Percentiles rank a stretch among this genome's conserved stretches.
Conservation (phyloP, 768 basidiomycete genomes). For the Leccinum incarnatum region DNA sequence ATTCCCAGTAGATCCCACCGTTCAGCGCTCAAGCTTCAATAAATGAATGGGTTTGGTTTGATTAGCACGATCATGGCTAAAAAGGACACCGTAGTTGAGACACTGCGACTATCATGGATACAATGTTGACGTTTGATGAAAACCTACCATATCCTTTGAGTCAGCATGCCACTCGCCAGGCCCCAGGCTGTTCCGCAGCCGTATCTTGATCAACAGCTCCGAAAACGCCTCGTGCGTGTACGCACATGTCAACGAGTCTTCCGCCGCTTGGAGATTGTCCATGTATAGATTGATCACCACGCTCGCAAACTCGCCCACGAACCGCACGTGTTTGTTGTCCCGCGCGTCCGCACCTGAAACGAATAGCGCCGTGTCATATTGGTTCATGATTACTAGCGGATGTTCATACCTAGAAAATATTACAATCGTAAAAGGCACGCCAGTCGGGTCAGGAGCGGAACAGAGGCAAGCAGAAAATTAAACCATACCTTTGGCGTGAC, state of each 20-base stretch:
- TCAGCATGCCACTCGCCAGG: too few relatives aligned
- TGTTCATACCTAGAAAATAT: constrained; percentile 71
- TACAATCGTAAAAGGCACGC: neutral
- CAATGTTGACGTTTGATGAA: too few relatives aligned
- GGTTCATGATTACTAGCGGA: constrained; percentile 95
- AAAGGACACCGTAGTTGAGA: too few relatives aligned
- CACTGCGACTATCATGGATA: too few relatives aligned
- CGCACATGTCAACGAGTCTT: constrained; percentile 82
- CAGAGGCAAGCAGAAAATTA: too few relatives aligned
- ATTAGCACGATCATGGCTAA: too few relatives aligned
- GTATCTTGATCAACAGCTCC: constrained; percentile 72
- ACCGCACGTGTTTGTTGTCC: constrained; percentile 89
- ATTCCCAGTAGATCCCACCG: too few relatives aligned
- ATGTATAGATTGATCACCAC: constrained; percentile 88
- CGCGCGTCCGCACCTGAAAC: constrained; percentile 68
- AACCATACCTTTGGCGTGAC: too few relatives aligned
- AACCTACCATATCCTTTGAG: too few relatives aligned
- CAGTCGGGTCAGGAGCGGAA: too few relatives aligned
- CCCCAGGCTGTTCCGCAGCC: constrained; percentile 41
- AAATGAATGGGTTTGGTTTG: too few relatives aligned
- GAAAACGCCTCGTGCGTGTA: constrained; percentile 84
- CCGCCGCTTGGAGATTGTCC: constrained; percentile 79
- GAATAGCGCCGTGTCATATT: constrained; percentile 77
- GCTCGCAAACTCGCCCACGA: constrained; percentile 93
- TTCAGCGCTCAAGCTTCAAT: too few relatives aligned